phyloP scores from a whole-genome alignment of 495 filamentous ascomycete genomes.

The Astrothelium macrocarpum region DNA sequence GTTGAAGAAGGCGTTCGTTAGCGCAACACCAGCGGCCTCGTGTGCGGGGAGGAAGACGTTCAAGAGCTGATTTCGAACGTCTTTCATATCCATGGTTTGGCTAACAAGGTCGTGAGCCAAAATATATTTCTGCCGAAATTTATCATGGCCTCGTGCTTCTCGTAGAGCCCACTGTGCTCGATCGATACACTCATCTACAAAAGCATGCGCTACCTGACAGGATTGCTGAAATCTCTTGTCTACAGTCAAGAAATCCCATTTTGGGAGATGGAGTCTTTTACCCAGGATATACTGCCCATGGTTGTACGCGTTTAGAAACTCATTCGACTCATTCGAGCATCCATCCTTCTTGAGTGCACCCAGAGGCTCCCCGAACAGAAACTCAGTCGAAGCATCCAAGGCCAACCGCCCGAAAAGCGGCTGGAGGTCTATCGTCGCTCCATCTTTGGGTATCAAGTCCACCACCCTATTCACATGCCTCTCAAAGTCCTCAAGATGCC shows the following conservation, averaged over 20 bases:
- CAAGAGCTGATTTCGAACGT: conserved; percentile 53
- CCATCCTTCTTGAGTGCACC: conserved; percentile 29
- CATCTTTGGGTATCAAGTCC: conserved; percentile 37
- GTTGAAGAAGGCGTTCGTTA: conserved; percentile 24
- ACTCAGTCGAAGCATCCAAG: conserved; percentile 62
- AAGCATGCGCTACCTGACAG: conserved; percentile 27
- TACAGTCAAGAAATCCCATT: background rate
- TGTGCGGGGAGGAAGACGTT: conserved; percentile 30
- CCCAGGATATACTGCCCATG: conserved; percentile 16
- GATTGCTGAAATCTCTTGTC: background rate
- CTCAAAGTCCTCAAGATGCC: conserved; percentile 44
- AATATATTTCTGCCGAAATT: conserved; percentile 36
- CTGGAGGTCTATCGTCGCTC: conserved; percentile 51
- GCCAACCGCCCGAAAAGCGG: conserved; percentile 56
- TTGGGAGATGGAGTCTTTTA: conserved; percentile 7
- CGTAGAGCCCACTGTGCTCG: conserved; percentile 17
- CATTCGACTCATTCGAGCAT: background rate
- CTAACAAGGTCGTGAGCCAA: conserved; percentile 56
- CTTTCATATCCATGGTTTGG: conserved; percentile 46
- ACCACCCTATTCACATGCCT: conserved; percentile 47
- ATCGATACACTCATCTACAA: conserved; percentile 36
- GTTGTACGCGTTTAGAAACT: conserved; percentile 19
- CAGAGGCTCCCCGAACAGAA: conserved; percentile 56
- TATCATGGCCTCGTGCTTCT: conserved; percentile 20
- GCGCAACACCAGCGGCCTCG: conserved; percentile 49